These are phyloP conservation scores for Medicago arabica DNA, from an alignment of 306 rosid genomes.

Conservation along the genomic window DNA sequence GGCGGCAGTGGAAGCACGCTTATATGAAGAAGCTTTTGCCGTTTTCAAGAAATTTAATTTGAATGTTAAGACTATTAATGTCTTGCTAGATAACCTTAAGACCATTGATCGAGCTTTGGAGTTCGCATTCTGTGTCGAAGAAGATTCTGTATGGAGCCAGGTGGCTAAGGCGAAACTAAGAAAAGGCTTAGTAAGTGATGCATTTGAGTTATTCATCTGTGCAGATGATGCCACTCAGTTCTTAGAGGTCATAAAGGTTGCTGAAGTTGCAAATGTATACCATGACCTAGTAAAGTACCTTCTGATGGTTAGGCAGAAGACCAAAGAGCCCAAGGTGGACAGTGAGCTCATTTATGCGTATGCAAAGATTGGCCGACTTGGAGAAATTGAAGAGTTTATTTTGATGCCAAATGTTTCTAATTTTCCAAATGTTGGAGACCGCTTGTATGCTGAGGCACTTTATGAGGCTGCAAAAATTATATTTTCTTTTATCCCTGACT, in stretches of 20 bases:
- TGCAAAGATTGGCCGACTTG: conserved; percentile 88
- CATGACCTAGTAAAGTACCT: conserved; percentile 88
- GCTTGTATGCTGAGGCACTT: conserved; percentile 82
- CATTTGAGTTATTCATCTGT: conserved; percentile 87
- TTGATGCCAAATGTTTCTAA: conserved; percentile 93
- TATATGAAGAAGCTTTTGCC: conserved; percentile 82
- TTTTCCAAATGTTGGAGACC: conserved; percentile 86
- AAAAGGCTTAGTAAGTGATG: conserved; percentile 91
- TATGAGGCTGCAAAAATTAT: conserved; percentile 94
- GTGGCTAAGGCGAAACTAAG: conserved; percentile 93
- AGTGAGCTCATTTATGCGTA: conserved; percentile 94
- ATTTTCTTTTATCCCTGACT: conserved; percentile 81
- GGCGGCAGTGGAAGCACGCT: conserved; percentile 86
- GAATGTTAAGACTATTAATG: conserved; percentile 90
- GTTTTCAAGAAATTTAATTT: conserved; percentile 91
- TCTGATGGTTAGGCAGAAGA: conserved; percentile 88
- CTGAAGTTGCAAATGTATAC: conserved; percentile 75
- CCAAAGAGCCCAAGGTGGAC: conserved; percentile 88
- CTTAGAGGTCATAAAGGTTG: conserved; percentile 84
- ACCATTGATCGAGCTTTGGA: conserved; percentile 89
- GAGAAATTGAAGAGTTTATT: conserved; percentile 87
- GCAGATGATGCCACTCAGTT: conserved; percentile 84
- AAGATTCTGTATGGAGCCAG: conserved; percentile 98
- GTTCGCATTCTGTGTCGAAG: conserved; percentile 90
- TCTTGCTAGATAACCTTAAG: conserved; percentile 72